phyloP scores from a whole-genome alignment of 2,329 filamentous ascomycete genomes.

The Bipolaris bicolor region DNA sequence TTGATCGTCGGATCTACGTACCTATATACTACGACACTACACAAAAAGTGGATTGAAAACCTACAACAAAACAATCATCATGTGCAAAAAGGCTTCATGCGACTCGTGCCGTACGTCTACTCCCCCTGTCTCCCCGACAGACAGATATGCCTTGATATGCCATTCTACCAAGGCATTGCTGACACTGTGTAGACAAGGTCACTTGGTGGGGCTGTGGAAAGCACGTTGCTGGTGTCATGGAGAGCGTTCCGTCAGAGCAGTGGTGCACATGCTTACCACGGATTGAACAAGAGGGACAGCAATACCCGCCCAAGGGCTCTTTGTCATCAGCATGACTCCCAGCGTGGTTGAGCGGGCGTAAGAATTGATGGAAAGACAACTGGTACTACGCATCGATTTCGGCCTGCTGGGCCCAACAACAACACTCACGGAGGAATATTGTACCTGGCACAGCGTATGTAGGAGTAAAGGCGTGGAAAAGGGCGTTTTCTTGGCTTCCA shows the following conservation, averaged over 20 bases:
- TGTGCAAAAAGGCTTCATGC: slow-evolving; percentile 71
- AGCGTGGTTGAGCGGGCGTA: slow-evolving; percentile 7
- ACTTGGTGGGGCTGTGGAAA: slow-evolving; percentile 71
- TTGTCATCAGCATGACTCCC: slow-evolving; percentile 36
- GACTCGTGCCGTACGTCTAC: slow-evolving; percentile 64
- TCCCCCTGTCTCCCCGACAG: not conserved
- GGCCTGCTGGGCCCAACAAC: not conserved
- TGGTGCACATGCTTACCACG: slow-evolving; percentile 71
- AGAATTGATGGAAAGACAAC: not conserved
- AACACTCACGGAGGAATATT: not conserved
- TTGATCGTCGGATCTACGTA: not conserved
- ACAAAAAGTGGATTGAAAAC: not conserved
- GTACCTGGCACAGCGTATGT: not conserved
- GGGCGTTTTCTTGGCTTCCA: not conserved
- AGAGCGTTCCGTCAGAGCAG: slow-evolving; percentile 61
- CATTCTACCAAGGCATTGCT: slow-evolving; percentile 1
- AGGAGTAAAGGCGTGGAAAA: not conserved
- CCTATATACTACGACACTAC: not conserved
- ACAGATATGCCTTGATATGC: not conserved
- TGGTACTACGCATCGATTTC: not conserved
- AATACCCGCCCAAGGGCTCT: slow-evolving; percentile 69
- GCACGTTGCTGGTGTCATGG: slow-evolving; percentile 68
- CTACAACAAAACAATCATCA: slow-evolving; percentile 41
- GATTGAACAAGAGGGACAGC: slow-evolving; percentile 64
- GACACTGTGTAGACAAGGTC: slow-evolving; percentile 55